Base-by-base conservation (phyloP, 116 monocot genomes). In the Cymodocea nodosa region DNA sequence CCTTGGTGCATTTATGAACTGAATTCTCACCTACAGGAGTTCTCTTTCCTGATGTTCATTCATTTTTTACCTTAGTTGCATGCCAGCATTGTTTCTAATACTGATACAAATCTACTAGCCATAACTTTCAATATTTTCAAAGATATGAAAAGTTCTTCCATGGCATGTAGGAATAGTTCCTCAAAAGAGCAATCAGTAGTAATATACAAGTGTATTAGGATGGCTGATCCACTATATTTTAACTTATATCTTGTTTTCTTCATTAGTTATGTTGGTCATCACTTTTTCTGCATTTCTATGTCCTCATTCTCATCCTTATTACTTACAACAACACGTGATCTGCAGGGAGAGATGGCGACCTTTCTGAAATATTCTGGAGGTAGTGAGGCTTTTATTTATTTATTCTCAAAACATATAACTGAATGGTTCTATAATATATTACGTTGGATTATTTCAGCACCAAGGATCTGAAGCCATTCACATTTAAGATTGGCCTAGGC, bases 281-380 rank as follows among this genome's bases (percentile, higher is more conserved):
- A 53, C 15, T 54, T 18, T 54, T 54, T 54, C 20, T 54, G 19
- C 17, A 18, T 54, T 54, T 6, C 20, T 54, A 18, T 18, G 17
- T 16, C 53, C 53, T 54, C 20, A 16, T 54, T 23, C 4, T 24
- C 58, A 58, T 50, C 15, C 6, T 70, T 58, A 14, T 8, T 15
- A 52, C 34, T 23, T 56, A 16, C 10, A 55, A 40, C 53, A 36
- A 50, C 53, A 23, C 48, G 68, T 65, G 35, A 77, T 62, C 35
- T 81, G 35, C 74, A 94, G 94, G 94, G 19, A 94, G 87, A 71
- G 70, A 84, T 77, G 66, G 82, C 5, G 89, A 94, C 71, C 84
- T 94, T 52, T 80, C 84, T 20, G 74, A 89, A 63, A 94, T 86
- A 76, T 94, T 94, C 63, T 94, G 94, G 94, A 94, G 94, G 94